phyloP scores from a whole-genome alignment of 208 protist species.

The Trypanosomatidae sp. region DNA sequence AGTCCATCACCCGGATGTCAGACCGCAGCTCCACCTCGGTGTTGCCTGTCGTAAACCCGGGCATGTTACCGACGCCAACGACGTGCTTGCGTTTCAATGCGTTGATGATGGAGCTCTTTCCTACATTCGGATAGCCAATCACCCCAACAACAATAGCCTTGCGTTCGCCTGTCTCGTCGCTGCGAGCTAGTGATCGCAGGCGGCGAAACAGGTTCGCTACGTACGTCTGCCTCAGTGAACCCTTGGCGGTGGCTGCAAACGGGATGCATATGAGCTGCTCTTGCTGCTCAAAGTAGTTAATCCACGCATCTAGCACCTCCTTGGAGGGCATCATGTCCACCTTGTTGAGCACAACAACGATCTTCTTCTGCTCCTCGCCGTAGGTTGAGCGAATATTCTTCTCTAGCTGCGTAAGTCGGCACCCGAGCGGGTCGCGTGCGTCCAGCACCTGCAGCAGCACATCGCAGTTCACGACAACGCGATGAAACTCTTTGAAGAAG shows the following conservation, averaged over 20 bases:
- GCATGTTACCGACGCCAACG: slow-evolving; percentile 90
- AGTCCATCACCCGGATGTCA: slow-evolving; percentile 97
- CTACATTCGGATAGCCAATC: slow-evolving; percentile 99
- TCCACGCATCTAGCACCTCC: slow-evolving; percentile 88
- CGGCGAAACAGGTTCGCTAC: slow-evolving; percentile 87
- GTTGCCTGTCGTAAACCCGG: slow-evolving; percentile 95
- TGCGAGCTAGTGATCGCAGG: slow-evolving; percentile 87
- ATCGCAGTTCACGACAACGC: slow-evolving; percentile 93
- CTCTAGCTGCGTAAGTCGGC: slow-evolving; percentile 94
- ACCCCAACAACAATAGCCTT: slow-evolving; percentile 96
- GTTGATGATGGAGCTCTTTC: slow-evolving; percentile 98
- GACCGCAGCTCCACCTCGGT: slow-evolving; percentile 96
- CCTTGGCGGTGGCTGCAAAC: slow-evolving; percentile 89
- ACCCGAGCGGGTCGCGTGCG: slow-evolving; percentile 97
- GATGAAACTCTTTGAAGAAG: slow-evolving; percentile 91
- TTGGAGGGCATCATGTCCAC: slow-evolving; percentile 96
- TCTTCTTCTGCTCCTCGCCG: slow-evolving; percentile 90
- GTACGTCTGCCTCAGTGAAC: slow-evolving; percentile 50
- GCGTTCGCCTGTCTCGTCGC: slow-evolving; percentile 77
- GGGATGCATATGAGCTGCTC: slow-evolving; percentile 83
- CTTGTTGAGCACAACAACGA: slow-evolving; percentile 98
- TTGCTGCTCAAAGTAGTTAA: slow-evolving; percentile 82
- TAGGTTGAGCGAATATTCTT: slow-evolving; percentile 87
- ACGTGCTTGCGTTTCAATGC: slow-evolving; percentile 95
- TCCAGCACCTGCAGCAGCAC: slow-evolving; percentile 98